phyloP scores from a whole-genome alignment of 1,139 yeast genomes.

The Geotrichum aggregatum region DNA sequence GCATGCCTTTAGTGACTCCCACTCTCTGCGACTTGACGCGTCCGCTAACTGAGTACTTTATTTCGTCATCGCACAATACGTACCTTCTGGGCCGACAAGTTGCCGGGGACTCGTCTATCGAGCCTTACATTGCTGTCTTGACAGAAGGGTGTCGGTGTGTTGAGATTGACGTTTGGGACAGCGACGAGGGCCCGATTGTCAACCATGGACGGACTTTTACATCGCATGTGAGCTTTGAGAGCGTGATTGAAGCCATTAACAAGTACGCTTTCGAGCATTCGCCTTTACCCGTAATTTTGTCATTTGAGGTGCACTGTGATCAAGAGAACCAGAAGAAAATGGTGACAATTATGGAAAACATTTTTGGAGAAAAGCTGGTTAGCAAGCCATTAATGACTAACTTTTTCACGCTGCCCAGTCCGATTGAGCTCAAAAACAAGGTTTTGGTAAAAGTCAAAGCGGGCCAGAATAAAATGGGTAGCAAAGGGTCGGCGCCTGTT shows the following conservation, averaged over 20 bases:
- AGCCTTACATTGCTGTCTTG: slow-evolving; percentile 82
- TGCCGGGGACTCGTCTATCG: slow-evolving; percentile 87
- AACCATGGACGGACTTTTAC: slow-evolving; percentile 87
- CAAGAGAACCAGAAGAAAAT: slow-evolving; percentile 58
- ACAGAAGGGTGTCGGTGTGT: slow-evolving; percentile 91
- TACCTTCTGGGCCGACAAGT: slow-evolving; percentile 84
- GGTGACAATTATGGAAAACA: slow-evolving; percentile 48
- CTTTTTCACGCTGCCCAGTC: slow-evolving; percentile 56
- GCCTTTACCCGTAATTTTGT: slow-evolving; percentile 80
- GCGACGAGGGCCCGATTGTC: slow-evolving; percentile 74
- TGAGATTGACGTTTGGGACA: slow-evolving; percentile 96
- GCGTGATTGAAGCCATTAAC: slow-evolving; percentile 67
- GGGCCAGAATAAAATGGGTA: slow-evolving; percentile 25
- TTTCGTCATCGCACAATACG: slow-evolving; percentile 93
- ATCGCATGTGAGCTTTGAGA: slow-evolving; percentile 59
- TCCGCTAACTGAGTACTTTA: slow-evolving; percentile 81
- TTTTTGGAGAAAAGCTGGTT: slow-evolving; percentile 59
- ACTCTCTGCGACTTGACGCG: slow-evolving; percentile 49
- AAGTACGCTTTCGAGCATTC: slow-evolving; percentile 83
- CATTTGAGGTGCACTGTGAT: slow-evolving; percentile 80
- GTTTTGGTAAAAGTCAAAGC: slow-evolving; percentile 72
- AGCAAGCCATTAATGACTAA: slow-evolving; percentile 40
- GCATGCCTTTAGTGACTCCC: slow-evolving; percentile 37
- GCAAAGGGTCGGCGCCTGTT: slow-evolving; percentile 39
- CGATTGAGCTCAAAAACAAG: slow-evolving; percentile 61